phyloP scores from a whole-genome alignment of 1,139 yeast species.

The Candida freyschussii region DNA sequence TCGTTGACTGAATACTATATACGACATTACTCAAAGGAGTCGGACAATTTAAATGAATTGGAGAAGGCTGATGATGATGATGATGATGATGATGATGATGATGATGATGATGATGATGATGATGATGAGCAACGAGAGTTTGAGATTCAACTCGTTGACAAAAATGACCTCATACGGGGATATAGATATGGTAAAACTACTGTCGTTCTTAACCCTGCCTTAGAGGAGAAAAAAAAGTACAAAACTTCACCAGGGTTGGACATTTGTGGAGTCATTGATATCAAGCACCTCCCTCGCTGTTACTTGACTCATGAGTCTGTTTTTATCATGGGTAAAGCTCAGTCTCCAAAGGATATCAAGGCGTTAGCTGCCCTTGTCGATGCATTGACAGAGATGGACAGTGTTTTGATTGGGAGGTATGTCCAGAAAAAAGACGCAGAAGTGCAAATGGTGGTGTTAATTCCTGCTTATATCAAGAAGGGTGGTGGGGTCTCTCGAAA shows the following conservation, averaged over 20 bases:
- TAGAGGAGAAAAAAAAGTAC: constrained; percentile 40
- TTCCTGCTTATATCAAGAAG: constrained; percentile 40
- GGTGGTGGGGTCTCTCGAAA: constrained; percentile 9
- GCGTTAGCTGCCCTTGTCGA: constrained; percentile 53
- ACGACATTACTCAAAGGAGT: constrained; percentile 25
- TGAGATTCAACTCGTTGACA: constrained; percentile 27
- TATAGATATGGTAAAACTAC: constrained; percentile 66
- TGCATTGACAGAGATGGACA: constrained; percentile 43
- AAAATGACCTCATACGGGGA: constrained; percentile 39
- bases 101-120: constrained; percentile 20
- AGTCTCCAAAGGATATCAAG: constrained; percentile 35
- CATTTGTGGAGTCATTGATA: constrained; percentile 55
- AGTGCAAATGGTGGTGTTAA: constrained; percentile 52
- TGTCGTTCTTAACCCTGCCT: constrained; percentile 43
- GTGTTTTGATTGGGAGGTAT: constrained; percentile 58
- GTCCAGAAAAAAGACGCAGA: constrained; percentile 47
- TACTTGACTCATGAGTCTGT: constrained; percentile 55
- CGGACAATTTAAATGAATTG: constrained; percentile 26
- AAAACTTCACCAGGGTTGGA: constrained; percentile 49
- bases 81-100: no score
- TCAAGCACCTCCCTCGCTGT: constrained; percentile 48
- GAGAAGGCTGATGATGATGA: constrained; percentile 22
- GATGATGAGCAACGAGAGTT: constrained; percentile 13
- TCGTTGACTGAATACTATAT: constrained; percentile 28
- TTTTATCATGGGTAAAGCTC: constrained; percentile 46